Percentiles rank a stretch among this genome's conserved stretches.
phyloP scores from a whole-genome alignment of 495 filamentous ascomycete species.

The Penicillium macrosclerotiorum region DNA sequence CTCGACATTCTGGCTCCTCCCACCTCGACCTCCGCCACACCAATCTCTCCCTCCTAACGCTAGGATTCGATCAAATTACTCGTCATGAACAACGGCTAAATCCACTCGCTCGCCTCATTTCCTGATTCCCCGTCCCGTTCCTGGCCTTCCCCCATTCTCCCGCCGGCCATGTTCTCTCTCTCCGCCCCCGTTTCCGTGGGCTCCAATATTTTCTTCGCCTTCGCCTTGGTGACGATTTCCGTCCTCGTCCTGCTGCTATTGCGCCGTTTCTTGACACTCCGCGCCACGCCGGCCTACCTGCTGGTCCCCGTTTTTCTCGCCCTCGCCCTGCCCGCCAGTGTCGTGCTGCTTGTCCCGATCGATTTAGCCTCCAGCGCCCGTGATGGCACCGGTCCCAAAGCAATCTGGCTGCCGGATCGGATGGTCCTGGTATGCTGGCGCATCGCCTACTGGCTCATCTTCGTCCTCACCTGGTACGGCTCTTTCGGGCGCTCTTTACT shows the following conservation, averaged over 20 bases:
- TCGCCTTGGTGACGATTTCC: conserved; percentile 70
- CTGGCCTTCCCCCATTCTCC: conserved; percentile 4
- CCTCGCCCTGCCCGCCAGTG: conserved; percentile 85
- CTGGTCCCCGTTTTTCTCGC: conserved; percentile 90
- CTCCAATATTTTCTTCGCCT: conserved; percentile 70
- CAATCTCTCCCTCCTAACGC: not conserved
- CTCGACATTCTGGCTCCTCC: conserved; percentile 1
- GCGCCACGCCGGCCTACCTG: conserved; percentile 87
- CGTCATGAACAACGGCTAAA: conserved; percentile 22
- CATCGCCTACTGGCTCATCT: conserved; percentile 95
- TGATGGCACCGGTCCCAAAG: conserved; percentile 63
- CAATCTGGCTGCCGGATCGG: conserved; percentile 64
- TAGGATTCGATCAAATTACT: not conserved
- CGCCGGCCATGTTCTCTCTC: conserved; percentile 20
- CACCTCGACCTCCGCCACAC: not conserved
- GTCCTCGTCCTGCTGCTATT: conserved; percentile 76
- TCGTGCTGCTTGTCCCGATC: conserved; percentile 93
- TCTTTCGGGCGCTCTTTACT: too few species aligned
- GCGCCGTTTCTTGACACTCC: conserved; percentile 84
- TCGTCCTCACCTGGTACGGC: conserved; percentile 82
- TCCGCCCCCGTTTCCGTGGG: conserved; percentile 47
- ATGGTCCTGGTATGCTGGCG: conserved; percentile 83
- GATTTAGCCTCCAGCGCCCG: conserved; percentile 85
- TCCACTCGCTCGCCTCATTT: conserved; percentile 1
- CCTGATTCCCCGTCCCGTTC: conserved; percentile 4